Percentiles rank a stretch among this genome's conserved stretches.
Conservation (phyloP, 257 asterid species). For the Solanum arcanum region DNA sequence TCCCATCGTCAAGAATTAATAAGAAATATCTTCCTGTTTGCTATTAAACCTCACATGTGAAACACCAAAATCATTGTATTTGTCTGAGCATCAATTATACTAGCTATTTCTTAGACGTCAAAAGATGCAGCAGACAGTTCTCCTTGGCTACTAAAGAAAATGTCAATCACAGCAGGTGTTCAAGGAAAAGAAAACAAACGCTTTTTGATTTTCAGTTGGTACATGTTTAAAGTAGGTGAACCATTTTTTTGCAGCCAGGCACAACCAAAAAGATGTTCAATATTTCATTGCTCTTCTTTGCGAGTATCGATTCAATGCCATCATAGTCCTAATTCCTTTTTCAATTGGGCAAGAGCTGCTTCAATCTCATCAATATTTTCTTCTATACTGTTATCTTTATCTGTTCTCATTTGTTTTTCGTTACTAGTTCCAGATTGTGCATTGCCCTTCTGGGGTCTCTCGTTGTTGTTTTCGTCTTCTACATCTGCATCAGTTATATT, state of each 20-base stretch:
- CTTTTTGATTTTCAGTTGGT: not conserved
- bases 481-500: conserved; percentile 40
- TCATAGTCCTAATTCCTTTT: conserved; percentile 72
- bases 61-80: not conserved
- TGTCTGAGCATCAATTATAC: not conserved
- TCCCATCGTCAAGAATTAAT: not conserved
- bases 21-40: not conserved
- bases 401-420: conserved; percentile 9
- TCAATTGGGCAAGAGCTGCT: conserved; percentile 70
- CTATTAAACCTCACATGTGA: not conserved
- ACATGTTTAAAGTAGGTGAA: not conserved
- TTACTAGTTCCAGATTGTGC: conserved; percentile 17
- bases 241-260: not conserved
- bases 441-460: conserved; percentile 11
- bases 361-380: conserved; percentile 77
- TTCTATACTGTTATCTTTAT: conserved; percentile 31
- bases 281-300: not conserved
- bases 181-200: not conserved
- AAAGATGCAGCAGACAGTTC: not conserved
- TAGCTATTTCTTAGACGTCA: not conserved
- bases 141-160: not conserved
- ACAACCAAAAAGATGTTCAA: not conserved
- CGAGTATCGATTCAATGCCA: not conserved
- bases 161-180: not conserved
- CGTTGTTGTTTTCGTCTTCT: conserved; percentile 12